Conservation (phyloP, 1,284 basidiomycete species). For the Cutaneotrichosporon sp. region DNA sequence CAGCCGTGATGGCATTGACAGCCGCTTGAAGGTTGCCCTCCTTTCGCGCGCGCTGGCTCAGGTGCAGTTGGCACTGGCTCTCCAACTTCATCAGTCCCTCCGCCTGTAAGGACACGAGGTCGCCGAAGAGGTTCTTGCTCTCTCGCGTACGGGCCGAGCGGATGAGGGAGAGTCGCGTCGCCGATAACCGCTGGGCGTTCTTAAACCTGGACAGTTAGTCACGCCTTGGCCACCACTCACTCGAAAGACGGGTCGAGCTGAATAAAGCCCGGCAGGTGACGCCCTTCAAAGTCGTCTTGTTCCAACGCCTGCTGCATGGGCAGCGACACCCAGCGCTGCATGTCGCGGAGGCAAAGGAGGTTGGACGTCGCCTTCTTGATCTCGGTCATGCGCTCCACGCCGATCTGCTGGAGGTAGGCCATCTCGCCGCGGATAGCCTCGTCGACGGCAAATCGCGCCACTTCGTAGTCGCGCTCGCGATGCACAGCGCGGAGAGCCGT, state of each 20-base stretch:
- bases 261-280: conserved; percentile 57
- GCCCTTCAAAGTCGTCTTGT: conserved; percentile 49
- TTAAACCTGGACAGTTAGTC: conserved; percentile 62
- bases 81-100: conserved; percentile 65
- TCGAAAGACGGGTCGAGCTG: conserved; percentile 63
- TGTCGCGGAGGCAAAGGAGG: conserved; percentile 75
- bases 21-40: conserved; percentile 75
- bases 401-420: conserved; percentile 64
- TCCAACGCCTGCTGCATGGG: conserved; percentile 30
- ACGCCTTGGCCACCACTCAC: conserved; percentile 56
- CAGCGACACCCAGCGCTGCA: conserved; percentile 52
- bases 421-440: conserved; percentile 64
- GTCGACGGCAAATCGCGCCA: conserved; percentile 59
- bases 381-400: conserved; percentile 73
- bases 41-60: conserved; percentile 73
- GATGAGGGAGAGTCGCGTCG: conserved; percentile 80
- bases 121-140: conserved; percentile 62
- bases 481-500: conserved; percentile 74
- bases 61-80: conserved; percentile 66
- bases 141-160: conserved; percentile 66
- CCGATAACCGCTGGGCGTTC: conserved; percentile 73
- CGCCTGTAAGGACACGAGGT: conserved; percentile 62
- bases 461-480: conserved; percentile 64
- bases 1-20: conserved; percentile 77
- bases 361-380: conserved; percentile 67